Conservation (phyloP, 176 grass and related monocot genomes). For the Sorghum bicolor region Sorghum_bicolor_NCBIv3 NC_012870.2:22232001-22232500, state of each 20-base stretch:
- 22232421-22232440: not conserved
- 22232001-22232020: constrained; percentile 98
- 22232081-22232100: constrained; percentile 63
- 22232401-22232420: not conserved
- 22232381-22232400: not conserved
- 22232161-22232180: constrained; percentile 40
- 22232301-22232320: not conserved
- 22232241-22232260: constrained; percentile 15
- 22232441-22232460: not conserved
- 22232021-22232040: constrained; percentile 25
- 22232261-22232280: not conserved
- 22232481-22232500: constrained; percentile 6
- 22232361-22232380: not conserved
- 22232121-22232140: constrained; percentile 73
- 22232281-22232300: constrained; percentile 10
- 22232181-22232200: not conserved
- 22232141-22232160: constrained; percentile 75
- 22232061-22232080: constrained; percentile 23
- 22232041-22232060: not conserved
- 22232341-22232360: not conserved
- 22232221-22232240: not conserved
- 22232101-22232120: constrained; percentile 86
- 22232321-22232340: not conserved
- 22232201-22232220: not conserved
- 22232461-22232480: not conserved